A percentile compares a stretch with the other conserved stretches of the same genome.
These are phyloP conservation scores for Aureobasidium sp. DNA, from an alignment of 2,329 filamentous ascomycete species.

Conservation along the genomic window DNA sequence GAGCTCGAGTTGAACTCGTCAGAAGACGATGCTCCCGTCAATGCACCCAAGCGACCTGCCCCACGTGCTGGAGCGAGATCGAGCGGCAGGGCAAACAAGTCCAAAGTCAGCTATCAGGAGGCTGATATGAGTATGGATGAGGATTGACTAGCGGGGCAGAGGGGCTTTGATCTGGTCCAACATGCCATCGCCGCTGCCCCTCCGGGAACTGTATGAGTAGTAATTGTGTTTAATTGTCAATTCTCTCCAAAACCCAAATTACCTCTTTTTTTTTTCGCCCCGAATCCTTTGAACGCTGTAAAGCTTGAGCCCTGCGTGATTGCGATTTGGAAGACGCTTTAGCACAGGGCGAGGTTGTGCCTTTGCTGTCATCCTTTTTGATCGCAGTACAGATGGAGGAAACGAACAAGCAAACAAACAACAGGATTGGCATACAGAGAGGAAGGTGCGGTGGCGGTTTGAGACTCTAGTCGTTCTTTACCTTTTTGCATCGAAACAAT, in stretches of 20 bases:
- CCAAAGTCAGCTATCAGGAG: constrained; percentile 22
- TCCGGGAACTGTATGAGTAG: neutral
- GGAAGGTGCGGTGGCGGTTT: neutral
- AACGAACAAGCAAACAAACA: too few species aligned
- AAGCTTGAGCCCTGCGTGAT: too few species aligned
- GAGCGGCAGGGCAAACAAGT: constrained; percentile 17
- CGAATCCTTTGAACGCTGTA: too few species aligned
- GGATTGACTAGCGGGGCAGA: constrained; percentile 2
- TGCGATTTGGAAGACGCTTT: too few species aligned
- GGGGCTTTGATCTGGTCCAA: constrained; percentile 1
- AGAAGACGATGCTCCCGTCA: neutral
- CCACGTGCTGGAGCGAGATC: constrained; percentile 12
- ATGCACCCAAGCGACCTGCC: neutral
- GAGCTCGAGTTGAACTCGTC: constrained; percentile 29
- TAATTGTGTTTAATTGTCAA: neutral
- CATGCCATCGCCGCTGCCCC: constrained; percentile 6
- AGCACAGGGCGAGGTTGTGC: neutral
- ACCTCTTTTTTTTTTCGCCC: too few species aligned
- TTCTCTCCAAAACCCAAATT: neutral
- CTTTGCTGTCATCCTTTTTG: too few species aligned
- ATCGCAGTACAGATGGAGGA: too few species aligned
- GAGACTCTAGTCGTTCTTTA: neutral
- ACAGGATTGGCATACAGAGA: neutral
- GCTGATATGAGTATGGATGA: constrained; percentile 17
- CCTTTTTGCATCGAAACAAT: too few species aligned